phyloP scores from a whole-genome alignment of 805 yeast species.

The Saccharomycopsis guyanensis region DNA sequence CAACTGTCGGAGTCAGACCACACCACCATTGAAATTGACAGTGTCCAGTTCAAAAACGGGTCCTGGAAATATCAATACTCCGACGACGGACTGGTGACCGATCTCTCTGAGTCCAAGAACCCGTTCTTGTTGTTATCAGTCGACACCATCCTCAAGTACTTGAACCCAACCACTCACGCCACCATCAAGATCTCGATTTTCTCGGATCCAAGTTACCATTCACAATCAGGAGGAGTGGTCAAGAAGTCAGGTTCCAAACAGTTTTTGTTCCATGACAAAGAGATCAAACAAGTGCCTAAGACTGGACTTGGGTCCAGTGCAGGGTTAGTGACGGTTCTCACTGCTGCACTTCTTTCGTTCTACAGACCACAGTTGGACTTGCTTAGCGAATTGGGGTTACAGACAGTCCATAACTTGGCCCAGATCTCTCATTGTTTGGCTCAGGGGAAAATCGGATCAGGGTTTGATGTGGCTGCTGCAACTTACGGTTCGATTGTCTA shows the following conservation, averaged over 20 bases:
- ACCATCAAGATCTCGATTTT: conserved; percentile 50
- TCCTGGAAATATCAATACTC: conserved; percentile 48
- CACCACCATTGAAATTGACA: conserved; percentile 38
- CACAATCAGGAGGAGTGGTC: conserved; percentile 45
- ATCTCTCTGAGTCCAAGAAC: conserved; percentile 19
- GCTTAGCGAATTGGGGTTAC: conserved; percentile 23
- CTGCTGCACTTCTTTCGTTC: conserved; percentile 56
- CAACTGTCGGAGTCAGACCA: conserved; percentile 14
- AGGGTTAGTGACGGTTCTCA: conserved; percentile 75
- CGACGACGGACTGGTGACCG: conserved; percentile 20
- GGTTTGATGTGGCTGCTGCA: conserved; percentile 96
- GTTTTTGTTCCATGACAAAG: conserved; percentile 52
- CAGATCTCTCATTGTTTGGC: conserved; percentile 91
- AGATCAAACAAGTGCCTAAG: conserved; percentile 72
- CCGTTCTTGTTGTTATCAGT: conserved; percentile 59
- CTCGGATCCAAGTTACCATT: conserved; percentile 87
- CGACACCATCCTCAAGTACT: conserved; percentile 46
- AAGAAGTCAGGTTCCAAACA: conserved; percentile 31
- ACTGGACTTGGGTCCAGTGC: conserved; percentile 97
- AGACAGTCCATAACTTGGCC: conserved; percentile 68
- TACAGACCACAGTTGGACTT: conserved; percentile 33
- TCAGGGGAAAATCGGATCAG: conserved; percentile 93
- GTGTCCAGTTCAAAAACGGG: conserved; percentile 73
- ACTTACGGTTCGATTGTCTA: conserved; percentile 84
- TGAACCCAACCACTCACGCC: conserved; percentile 30